These are phyloP conservation scores for Colletotrichum navitas DNA, from an alignment of 2,329 filamentous ascomycete species.

Conservation along the genomic window DNA sequence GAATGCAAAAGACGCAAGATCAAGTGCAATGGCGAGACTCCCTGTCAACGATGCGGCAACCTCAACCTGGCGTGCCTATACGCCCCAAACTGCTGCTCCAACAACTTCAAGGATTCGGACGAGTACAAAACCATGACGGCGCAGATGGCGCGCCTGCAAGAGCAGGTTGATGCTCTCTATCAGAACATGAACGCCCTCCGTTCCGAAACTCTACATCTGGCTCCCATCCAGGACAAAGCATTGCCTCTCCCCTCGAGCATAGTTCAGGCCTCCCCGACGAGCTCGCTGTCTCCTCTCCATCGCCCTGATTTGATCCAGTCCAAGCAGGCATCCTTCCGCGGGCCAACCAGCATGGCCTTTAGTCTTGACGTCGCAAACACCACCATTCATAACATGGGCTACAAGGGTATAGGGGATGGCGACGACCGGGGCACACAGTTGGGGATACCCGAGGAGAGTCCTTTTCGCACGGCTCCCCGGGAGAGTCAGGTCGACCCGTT, in stretches of 20 bases:
- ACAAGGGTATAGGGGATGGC: conserved; percentile 72
- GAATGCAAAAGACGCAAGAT: conserved; percentile 82
- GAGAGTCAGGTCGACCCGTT: conserved; percentile 73
- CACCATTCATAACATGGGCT: conserved; percentile 91
- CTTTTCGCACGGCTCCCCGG: conserved; percentile 26
- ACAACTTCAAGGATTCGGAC: conserved; percentile 91
- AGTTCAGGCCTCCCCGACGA: conserved; percentile 58
- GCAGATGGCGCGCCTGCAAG: conserved; percentile 81
- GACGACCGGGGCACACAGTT: conserved; percentile 67
- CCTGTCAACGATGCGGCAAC: conserved; percentile 76
- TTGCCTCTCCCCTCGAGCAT: conserved; percentile 53
- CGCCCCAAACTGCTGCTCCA: conserved; percentile 75
- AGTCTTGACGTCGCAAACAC: conserved; percentile 89
- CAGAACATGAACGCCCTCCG: conserved; percentile 78
- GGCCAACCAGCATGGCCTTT: conserved; percentile 87
- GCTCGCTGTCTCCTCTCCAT: conserved; percentile 58
- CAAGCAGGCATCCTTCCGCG: conserved; percentile 78
- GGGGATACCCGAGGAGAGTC: conserved; percentile 22
- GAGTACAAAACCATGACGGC: conserved; percentile 87
- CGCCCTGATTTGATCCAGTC: conserved; percentile 61
- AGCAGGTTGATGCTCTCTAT: conserved; percentile 85
- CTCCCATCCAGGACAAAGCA: conserved; percentile 58
- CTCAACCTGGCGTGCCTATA: conserved; percentile 76
- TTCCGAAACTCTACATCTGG: conserved; percentile 61
- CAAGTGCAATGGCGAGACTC: conserved; percentile 78